Base-by-base conservation (phyloP, 768 basidiomycete genomes). In the Phaffia tasmanica region DNA sequence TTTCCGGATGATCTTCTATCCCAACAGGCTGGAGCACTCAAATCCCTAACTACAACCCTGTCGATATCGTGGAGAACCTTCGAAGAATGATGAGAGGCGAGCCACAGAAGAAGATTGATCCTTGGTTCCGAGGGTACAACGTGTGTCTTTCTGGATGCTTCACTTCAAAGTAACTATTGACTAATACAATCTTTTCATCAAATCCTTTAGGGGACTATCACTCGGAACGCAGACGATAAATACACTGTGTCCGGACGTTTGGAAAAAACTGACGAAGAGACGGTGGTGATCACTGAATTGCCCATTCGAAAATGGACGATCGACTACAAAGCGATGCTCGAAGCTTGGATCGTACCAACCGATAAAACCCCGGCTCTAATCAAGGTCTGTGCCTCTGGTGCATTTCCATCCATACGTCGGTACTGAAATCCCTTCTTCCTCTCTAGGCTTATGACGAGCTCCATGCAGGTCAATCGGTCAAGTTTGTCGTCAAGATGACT, bases 241-340 rank as follows among this genome's bases (percentile, higher is more conserved):
- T 92, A 86, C 74, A 87, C 88, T 46, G 85, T 89, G 50, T 78
- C 79, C 46, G 95, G 95, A 59, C 73, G 86, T 56, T 82, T 82
- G 59, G 81, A 78, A 42, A 92, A 91, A 79, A 72, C 87, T 73
- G 84, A 88, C 75, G 86, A 88, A 69, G 86, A 83, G n/a, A 94
- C 91, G 0, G 81, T 99, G 56, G 89, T 95, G 77, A 87, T 99
- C 74, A 92, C 87, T 30, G 95, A 99, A 77, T 78, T 99, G 51
- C 95, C 95, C 1, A 86, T 99, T 42, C 86, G 93, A 73, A 86
- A 84, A 72, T 99, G 95, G 95, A 99, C 94, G 0, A 84, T 87
- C 74, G 82, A 79, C 55, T 98, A 88, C 80, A 97, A 97, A 79
- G 82, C 83, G n/a, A 87, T 90, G 74, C 79, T 99, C 29, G 94